Conservation (phyloP, 2,329 filamentous ascomycete species). For the Capronia americana region DNA sequence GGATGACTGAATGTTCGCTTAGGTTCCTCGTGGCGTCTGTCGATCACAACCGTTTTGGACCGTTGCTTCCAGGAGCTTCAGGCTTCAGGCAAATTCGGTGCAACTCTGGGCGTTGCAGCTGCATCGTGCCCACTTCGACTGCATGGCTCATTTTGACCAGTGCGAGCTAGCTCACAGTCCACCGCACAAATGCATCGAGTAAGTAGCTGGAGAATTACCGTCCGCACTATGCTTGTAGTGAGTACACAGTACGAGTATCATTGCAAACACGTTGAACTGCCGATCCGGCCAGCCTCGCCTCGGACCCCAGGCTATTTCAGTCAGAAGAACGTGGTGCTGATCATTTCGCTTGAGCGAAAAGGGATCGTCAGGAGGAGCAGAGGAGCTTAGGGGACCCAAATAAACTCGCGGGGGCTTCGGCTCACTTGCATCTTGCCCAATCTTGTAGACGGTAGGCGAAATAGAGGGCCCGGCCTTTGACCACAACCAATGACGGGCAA, state of each 20-base stretch:
- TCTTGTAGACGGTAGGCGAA: not conserved
- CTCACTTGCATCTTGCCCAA: conserved; percentile 3
- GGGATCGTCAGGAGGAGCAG: conserved; percentile 16
- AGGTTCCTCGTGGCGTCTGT: conserved; percentile 12
- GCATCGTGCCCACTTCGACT: not conserved
- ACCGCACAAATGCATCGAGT: not conserved
- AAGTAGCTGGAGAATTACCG: not conserved
- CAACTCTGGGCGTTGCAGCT: not conserved
- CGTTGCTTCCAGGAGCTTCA: conserved; percentile 2
- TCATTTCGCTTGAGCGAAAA: conserved; percentile 19
- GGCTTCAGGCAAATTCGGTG: not conserved
- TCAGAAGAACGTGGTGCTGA: conserved; percentile 4
- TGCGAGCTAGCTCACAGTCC: conserved; percentile 7
- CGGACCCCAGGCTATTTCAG: not conserved
- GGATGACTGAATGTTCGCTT: conserved; percentile 13
- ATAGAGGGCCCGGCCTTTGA: not conserved
- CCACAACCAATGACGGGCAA: conserved; percentile 6
- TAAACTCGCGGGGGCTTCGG: conserved; percentile 11
- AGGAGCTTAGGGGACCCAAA: not conserved
- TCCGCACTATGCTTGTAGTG: not conserved
- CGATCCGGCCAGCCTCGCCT: conserved; percentile 9
- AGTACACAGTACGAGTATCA: not conserved
- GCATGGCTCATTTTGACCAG: not conserved
- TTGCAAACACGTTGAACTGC: conserved; percentile 11
- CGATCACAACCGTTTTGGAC: conserved; percentile 11